phyloP scores from a whole-genome alignment of 768 basidiomycete species.

The Tephrocybe sp. region DNA sequence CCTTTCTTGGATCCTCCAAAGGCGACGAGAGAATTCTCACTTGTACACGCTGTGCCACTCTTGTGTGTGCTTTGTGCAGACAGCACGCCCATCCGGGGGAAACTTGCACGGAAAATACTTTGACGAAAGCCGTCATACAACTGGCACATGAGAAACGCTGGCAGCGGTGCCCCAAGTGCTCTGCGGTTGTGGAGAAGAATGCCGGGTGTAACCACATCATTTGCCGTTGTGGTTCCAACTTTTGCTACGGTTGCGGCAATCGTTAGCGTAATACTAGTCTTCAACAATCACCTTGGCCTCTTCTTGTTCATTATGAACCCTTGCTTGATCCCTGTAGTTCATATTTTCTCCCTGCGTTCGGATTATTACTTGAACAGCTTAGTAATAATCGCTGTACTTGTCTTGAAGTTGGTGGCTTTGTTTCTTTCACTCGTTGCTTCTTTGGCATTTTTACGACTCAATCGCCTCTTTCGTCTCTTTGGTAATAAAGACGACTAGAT shows the following conservation, averaged over 20 bases:
- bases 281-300: too few species aligned
- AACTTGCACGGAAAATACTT: slow-evolving; percentile 40
- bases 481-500: too few species aligned
- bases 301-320: too few species aligned
- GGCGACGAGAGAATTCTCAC: slow-evolving; percentile 1
- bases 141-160: slow-evolving; percentile 46
- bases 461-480: too few species aligned
- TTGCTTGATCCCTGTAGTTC: too few species aligned
- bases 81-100: slow-evolving; percentile 37
- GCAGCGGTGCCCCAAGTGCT: slow-evolving; percentile 64
- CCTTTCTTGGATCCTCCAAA: slow-evolving; percentile 46
- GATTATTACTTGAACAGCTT: too few species aligned
- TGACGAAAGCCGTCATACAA: slow-evolving; percentile 36
- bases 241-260: slow-evolving; percentile 64
- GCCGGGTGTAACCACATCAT: slow-evolving; percentile 65
- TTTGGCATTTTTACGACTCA: too few species aligned
- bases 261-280: slow-evolving; percentile 55
- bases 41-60: slow-evolving; percentile 37
- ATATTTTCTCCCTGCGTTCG: too few species aligned
- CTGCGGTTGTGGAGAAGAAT: slow-evolving; percentile 51
- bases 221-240: slow-evolving; percentile 55
- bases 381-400: too few species aligned
- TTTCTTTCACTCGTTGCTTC: too few species aligned
- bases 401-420: too few species aligned
- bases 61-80: slow-evolving; percentile 52